Evolutionary conservation across 495 filamentous ascomycete genomes (phyloP), one percentile per base, ranked within the genome.

Genomic region (Penicillium steckii): DNA sequence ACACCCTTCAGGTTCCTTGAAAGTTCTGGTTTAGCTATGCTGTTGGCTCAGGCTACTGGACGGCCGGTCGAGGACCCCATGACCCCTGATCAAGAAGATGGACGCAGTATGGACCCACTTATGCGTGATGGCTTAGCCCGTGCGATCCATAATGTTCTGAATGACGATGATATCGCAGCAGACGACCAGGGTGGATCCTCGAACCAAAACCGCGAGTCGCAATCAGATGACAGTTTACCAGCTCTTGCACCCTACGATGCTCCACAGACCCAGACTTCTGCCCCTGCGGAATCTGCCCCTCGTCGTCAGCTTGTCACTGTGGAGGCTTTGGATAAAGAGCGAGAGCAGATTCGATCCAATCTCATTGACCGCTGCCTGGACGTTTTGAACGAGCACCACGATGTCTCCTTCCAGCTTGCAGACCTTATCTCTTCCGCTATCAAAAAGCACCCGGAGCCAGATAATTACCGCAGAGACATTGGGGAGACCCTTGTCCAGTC

Each of bases 291-390:
- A 29, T 52, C 63, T 5, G 53, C 54, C 10, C 60, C 56, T 35
- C 52, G 64, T 26, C 67, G 75, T 10, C 66, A 75, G 24, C 60
- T 75, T 19, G 65, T 80, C 18, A 91, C 90, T 0, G 72, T 92
- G 43, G 90, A 97, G 50, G 90, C 95, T 61, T 74, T 99, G 21
- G 89, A 97, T 51, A 78, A 81, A 24, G 85, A 90, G 65, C 85
- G 95, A 30, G 78, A 80, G 18, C 79, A 77, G 9, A 74, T 97
- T 40, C 81, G 89, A 25, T 77, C 83, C 7, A 86, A 89, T 47
- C 71, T 97, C 37, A 91, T 97, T 48, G 90, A 96, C 57, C 88
- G 89, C 27, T 94, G 85, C 51, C 77, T 99, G 15, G 91, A 97
- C 66, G 84, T 97, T 44, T 81, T 97, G 32, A 88, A 90, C 60